phyloP scores from a whole-genome alignment of 2,329 filamentous ascomycete species.

The Parastagonospora avenae region DNA sequence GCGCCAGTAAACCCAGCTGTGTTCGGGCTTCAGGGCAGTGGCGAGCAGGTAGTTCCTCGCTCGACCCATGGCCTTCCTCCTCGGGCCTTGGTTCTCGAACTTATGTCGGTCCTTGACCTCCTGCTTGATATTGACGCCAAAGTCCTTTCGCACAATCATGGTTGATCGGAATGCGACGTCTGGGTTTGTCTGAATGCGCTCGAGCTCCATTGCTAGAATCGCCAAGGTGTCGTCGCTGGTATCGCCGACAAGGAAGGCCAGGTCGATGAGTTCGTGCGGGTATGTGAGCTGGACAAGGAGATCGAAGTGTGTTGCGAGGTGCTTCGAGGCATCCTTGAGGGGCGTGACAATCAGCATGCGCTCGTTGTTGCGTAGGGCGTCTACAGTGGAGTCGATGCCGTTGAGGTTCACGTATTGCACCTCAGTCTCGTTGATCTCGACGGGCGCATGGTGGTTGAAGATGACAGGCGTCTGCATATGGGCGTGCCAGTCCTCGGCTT shows the following conservation, averaged over 20 bases:
- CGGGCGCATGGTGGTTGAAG: constrained; percentile 91
- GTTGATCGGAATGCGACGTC: constrained; percentile 87
- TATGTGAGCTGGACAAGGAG: constrained; percentile 88
- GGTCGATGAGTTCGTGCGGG: constrained; percentile 91
- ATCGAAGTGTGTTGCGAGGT: constrained; percentile 90
- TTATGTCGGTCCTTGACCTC: constrained; percentile 81
- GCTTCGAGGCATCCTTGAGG: constrained; percentile 82
- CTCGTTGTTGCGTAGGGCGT: constrained; percentile 81
- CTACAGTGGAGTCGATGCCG: constrained; percentile 76
- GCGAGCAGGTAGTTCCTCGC: constrained; percentile 91
- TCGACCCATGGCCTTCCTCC: constrained; percentile 85
- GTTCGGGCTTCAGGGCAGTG: constrained; percentile 84
- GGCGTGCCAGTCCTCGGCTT: constrained; percentile 85
- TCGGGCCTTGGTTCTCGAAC: constrained; percentile 85
- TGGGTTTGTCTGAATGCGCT: constrained; percentile 79
- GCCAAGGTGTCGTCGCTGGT: constrained; percentile 89
- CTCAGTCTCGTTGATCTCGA: constrained; percentile 79
- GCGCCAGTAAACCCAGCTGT: constrained; percentile 98
- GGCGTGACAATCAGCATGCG: constrained; percentile 90
- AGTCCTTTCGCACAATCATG: constrained; percentile 88
- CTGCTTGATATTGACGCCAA: constrained; percentile 76
- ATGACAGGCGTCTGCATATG: constrained; percentile 91
- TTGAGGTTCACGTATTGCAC: constrained; percentile 87
- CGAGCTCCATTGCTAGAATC: constrained; percentile 81
- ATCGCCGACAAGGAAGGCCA: constrained; percentile 93